Evolutionary conservation across 495 filamentous ascomycete species (phyloP).

Genomic region (Penicillium pulvis): DNA sequence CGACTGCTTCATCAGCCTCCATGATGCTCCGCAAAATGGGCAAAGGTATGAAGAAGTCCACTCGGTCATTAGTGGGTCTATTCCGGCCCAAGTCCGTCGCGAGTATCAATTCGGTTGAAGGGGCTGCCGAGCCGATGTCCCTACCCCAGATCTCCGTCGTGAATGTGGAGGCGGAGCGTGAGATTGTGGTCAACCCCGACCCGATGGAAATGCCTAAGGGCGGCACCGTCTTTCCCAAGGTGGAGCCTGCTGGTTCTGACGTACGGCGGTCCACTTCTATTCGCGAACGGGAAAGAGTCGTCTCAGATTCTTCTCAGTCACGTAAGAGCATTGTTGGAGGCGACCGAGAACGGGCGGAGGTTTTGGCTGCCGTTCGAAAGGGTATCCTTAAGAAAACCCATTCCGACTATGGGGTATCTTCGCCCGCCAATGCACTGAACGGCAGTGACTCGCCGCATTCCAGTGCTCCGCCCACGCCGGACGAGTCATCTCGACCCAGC

Average conservation of each 20-base stretch:
- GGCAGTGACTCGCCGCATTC: constrained; percentile 77
- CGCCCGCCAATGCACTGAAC: constrained; percentile 61
- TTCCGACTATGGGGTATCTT: constrained; percentile 66
- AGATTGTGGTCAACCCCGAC: constrained; percentile 76
- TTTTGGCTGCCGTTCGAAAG: constrained; percentile 85
- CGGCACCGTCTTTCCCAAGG: constrained; percentile 82
- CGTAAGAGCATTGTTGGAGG: constrained; percentile 89
- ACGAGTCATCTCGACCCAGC: constrained; percentile 61
- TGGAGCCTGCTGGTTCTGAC: constrained; percentile 59
- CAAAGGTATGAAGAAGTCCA: constrained; percentile 91
- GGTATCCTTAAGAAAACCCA: constrained; percentile 84
- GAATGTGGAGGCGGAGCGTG: constrained; percentile 89
- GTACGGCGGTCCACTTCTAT: constrained; percentile 30
- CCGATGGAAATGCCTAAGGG: constrained; percentile 68
- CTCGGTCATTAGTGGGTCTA: constrained; percentile 85
- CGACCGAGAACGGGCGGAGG: constrained; percentile 87
- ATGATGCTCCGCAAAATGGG: constrained; percentile 99
- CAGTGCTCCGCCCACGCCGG: constrained; percentile 81
- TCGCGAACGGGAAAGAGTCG: constrained; percentile 54
- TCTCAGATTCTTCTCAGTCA: constrained; percentile 58
- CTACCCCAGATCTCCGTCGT: constrained; percentile 83
- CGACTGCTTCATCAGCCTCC: constrained; percentile 95
- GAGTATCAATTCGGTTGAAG: constrained; percentile 71
- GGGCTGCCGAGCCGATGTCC: constrained; percentile 62
- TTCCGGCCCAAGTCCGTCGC: constrained; percentile 93